Evolutionary conservation across 371 early-diverging fungal genomes (phyloP), one percentile per base, ranked within the genome.

Genomic region (Antonospora locustae): DNA sequence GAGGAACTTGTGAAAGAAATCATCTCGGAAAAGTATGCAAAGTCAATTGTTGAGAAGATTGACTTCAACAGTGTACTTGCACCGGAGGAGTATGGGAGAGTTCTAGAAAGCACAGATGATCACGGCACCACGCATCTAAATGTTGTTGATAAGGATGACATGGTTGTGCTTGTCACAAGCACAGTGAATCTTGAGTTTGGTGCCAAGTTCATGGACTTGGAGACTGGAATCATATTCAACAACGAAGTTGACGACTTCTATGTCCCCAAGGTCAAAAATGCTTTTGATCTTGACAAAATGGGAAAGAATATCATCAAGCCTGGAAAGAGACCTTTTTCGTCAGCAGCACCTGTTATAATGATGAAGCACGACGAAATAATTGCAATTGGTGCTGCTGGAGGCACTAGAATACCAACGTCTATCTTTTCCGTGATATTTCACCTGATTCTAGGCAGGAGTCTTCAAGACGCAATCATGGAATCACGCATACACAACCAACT

Each of bases 171-270:
- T 0, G 40, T 92, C 47, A 94, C 92, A 0, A 83, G 85, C n/a
- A 90, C 98, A 0, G 52, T 75, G 9, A 75, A 97, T 74, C 71
- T 90, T 12, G 65, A 82, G 16, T 95, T 91, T 77, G 98, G 98
- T 0, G 82, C 90, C 2, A 82, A 81, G 32, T 63, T 93, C 14
- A 79, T 95, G 81, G 89, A 93, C 69, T 80, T 80, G 1, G 72
- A 57, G 12, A 88, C 93, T 0, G 98, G 98, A n/a, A 78, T 97
- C 23, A 82, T 97, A 29, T 76, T 95, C 29, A 97, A 97, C 74
- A 80, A 94, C 67, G 81, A 91, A 65, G 90, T 95, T 84, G 93
- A 94, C 69, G 96, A 97, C 65, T 97, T 95, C 66, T 83, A 84
- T 43, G 85, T 86, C 20, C 88, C 88, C 25, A 82, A 82, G 36